Base-by-base conservation (phyloP, 2,329 filamentous ascomycete species). In the Cercospora sesami region DNA sequence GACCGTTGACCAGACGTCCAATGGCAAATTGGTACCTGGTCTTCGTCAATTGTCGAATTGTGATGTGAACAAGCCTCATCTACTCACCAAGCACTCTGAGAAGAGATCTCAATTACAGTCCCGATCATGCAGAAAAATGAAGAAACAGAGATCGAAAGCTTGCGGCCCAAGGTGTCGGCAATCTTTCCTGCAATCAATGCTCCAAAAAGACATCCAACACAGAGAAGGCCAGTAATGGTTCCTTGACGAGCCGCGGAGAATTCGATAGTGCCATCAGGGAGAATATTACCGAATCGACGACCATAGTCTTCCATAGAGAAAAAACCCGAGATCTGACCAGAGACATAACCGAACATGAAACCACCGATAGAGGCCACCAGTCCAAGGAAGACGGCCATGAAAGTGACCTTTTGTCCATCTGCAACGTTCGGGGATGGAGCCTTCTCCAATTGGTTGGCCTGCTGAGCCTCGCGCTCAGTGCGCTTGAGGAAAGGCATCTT, bases 361-460 rank as follows among this genome's bases (percentile, higher is more conserved):
- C 75, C 87, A 68, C 87, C 87, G 48, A 89, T 83, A 55, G 84
- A 86, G 53, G 86, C 86, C 51, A 84, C 80, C 36, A 83, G 78
- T 55, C 85, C 85, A 30, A 88, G 85, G 81, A 92, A 79, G 67
- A 81, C 77, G 36, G 81, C 80, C 14, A 77, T 68, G 72, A 78
- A 77, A 58, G 76, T 77, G 30, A 77, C 73, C 64, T 74, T 76
- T 53, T 74, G 72, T 12, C 69, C 67, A n/a, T 71, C 45, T 10
- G 67, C 71, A 23, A 69, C 64, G 55, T 68, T 70, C 26, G 66
- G 66, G 14, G 73, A 73, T 31, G 70, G 67, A 7, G 70, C 72
- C 68, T 76, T 76, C 69, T 78, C 77, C 39, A 78, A 67, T 65
- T 74, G 72, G 53, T 73, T 73, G 66, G 75, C 75, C 60, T 75